phyloP scores from a whole-genome alignment of 2,329 filamentous ascomycete genomes.

The Sporothrix curviconia region DNA sequence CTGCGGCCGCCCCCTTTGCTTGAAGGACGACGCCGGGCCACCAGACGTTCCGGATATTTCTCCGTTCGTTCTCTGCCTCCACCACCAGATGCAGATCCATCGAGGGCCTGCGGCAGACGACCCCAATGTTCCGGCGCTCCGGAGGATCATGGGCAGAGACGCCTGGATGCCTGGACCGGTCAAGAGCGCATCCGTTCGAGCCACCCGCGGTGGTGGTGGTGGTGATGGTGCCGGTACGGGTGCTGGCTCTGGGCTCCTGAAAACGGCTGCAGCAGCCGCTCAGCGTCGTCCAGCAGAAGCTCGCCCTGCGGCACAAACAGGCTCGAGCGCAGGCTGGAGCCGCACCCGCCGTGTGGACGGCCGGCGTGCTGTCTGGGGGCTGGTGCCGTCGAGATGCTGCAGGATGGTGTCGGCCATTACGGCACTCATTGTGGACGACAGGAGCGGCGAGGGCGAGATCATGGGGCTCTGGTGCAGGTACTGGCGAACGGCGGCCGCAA shows the following conservation, averaged over 20 bases:
- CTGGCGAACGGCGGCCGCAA: conserved; percentile 15
- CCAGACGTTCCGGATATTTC: background rate
- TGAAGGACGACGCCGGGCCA: background rate
- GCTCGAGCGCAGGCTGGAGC: conserved; percentile 46
- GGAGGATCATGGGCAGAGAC: too few species aligned
- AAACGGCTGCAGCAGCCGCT: conserved; percentile 13
- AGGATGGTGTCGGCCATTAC: conserved; percentile 52
- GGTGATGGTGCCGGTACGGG: conserved; percentile 12
- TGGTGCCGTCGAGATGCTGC: conserved; percentile 30
- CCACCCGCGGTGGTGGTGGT: background rate
- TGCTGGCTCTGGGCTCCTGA: conserved; percentile 11
- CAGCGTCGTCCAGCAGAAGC: conserved; percentile 23
- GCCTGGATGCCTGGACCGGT: too few species aligned
- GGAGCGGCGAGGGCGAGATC: conserved; percentile 50
- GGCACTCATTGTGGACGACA: conserved; percentile 53
- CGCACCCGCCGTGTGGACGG: conserved; percentile 42
- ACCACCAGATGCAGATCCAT: background rate
- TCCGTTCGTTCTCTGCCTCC: background rate
- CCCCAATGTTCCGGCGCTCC: too few species aligned
- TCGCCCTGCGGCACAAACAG: conserved; percentile 46
- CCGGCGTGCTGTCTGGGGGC: conserved; percentile 32
- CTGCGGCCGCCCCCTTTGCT: background rate
- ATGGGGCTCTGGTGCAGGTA: conserved; percentile 38
- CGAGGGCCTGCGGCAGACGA: background rate
- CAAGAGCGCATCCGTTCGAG: too few species aligned